A percentile compares a stretch with the other conserved stretches of the same genome.
phyloP scores from a whole-genome alignment of 305 asterid species.

The Petunia hybrid region DNA sequence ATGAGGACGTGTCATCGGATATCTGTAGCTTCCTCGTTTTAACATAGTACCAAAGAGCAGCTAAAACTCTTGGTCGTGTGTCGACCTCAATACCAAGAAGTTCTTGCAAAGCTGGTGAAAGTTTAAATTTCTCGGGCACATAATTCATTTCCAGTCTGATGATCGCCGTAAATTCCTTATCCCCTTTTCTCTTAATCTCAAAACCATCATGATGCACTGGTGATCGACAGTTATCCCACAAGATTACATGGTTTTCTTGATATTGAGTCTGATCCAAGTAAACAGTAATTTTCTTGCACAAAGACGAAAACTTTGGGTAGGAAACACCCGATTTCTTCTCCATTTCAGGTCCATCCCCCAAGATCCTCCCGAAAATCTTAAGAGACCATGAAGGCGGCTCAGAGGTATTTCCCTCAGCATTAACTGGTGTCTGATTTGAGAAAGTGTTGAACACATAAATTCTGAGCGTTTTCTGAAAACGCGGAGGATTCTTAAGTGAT shows the following conservation, averaged over 20 bases:
- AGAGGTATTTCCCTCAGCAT: slow-evolving; percentile 42
- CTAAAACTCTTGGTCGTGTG: slow-evolving; percentile 70
- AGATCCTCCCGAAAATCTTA: slow-evolving; percentile 70
- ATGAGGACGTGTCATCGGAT: slow-evolving; percentile 74
- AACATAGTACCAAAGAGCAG: slow-evolving; percentile 86
- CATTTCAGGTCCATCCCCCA: slow-evolving; percentile 63
- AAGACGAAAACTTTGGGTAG: slow-evolving; percentile 74
- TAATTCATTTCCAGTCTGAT: slow-evolving; percentile 89
- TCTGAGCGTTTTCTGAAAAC: slow-evolving; percentile 59
- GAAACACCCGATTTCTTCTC: slow-evolving; percentile 42
- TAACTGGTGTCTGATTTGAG: slow-evolving; percentile 54
- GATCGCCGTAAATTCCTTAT: slow-evolving; percentile 84
- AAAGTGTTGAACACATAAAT: slow-evolving; percentile 75
- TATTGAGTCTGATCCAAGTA: slow-evolving; percentile 86
- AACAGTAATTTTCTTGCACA: slow-evolving; percentile 80
- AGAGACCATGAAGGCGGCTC: slow-evolving; percentile 90
- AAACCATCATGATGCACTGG: slow-evolving; percentile 77
- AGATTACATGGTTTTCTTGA: slow-evolving; percentile 83
- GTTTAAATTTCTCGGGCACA: slow-evolving; percentile 76
- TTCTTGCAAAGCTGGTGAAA: slow-evolving; percentile 77
- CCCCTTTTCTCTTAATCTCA: slow-evolving; percentile 92
- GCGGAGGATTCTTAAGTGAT: slow-evolving; percentile 50
- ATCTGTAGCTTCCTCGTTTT: slow-evolving; percentile 72
- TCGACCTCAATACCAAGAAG: slow-evolving; percentile 90
- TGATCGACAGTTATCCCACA: slow-evolving; percentile 89